A percentile compares a stretch with the other conserved stretches of the same genome.
Evolutionary conservation across 495 filamentous ascomycete genomes (phyloP).

Genomic region (Extremus antarcticus): DNA sequence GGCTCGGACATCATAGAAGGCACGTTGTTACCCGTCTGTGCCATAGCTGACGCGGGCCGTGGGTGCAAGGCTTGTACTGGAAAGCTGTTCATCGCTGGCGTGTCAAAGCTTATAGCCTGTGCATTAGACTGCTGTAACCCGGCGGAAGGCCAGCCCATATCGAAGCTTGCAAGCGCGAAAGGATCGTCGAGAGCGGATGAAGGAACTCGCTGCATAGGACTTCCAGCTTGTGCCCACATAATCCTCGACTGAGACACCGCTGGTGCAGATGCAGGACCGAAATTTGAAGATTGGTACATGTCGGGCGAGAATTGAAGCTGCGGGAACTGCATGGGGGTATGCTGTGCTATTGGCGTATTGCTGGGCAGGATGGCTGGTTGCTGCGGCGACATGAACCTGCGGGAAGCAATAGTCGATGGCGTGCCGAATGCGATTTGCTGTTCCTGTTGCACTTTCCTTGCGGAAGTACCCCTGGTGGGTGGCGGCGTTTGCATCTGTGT

Average conservation of each 20-base stretch:
- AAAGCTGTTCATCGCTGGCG: constrained; percentile 18
- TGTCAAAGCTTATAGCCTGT: constrained; percentile 12
- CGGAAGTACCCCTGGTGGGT: constrained; percentile 47
- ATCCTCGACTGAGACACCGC: constrained; percentile 53
- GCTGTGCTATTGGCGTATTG: constrained; percentile 21
- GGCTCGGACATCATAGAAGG: not conserved
- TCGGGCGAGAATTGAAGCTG: constrained; percentile 53
- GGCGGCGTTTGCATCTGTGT: constrained; percentile 57
- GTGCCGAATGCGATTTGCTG: constrained; percentile 26
- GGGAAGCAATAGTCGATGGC: constrained; percentile 28
- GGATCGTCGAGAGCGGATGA: constrained; percentile 21
- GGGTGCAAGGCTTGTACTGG: constrained; percentile 12
- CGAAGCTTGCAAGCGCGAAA: constrained; percentile 24
- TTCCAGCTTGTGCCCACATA: constrained; percentile 61
- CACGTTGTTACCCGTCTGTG: not conserved
- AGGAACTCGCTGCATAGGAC: constrained; percentile 4
- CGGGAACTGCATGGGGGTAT: constrained; percentile 36
- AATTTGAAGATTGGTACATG: constrained; percentile 56
- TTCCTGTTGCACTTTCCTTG: constrained; percentile 29
- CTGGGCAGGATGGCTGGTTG: constrained; percentile 35
- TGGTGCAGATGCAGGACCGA: constrained; percentile 59
- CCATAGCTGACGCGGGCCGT: not conserved
- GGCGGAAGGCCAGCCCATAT: constrained; percentile 1
- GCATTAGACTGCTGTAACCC: not conserved
- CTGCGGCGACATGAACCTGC: constrained; percentile 38